These are phyloP conservation scores for Mallotus repandus DNA, from an alignment of 441 rosid genomes.

Conservation along the genomic window DNA sequence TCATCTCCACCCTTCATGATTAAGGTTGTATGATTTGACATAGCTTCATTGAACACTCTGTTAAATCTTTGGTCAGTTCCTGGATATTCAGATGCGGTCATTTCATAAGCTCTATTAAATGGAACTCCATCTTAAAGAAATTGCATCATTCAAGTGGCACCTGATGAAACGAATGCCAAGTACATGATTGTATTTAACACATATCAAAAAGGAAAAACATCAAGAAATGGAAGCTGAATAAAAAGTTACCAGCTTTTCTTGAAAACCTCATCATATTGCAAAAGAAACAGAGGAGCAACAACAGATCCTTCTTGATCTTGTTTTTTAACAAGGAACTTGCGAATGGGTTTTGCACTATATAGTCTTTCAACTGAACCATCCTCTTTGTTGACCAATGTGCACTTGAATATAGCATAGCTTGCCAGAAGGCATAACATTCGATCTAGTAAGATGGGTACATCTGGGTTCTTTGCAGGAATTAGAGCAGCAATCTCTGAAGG, in stretches of 20 bases:
- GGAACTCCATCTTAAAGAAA: constrained; percentile 72
- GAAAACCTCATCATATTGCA: constrained; percentile 59
- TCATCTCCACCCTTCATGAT: constrained; percentile 32
- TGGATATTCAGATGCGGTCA: constrained; percentile 59
- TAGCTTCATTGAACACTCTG: constrained; percentile 53
- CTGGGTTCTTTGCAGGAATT: constrained; percentile 49
- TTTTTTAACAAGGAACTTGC: constrained; percentile 49
- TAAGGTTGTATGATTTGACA: constrained; percentile 54
- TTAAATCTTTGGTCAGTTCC: constrained; percentile 65
- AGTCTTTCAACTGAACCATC: constrained; percentile 46
- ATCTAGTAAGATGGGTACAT: constrained; percentile 59
- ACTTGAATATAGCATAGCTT: constrained; percentile 46
- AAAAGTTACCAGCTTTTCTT: constrained; percentile 63
- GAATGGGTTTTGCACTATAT: constrained; percentile 47
- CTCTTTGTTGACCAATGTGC: constrained; percentile 31
- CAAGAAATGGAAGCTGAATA: background rate
- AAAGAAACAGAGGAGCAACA: constrained; percentile 40
- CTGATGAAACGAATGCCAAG: constrained; percentile 20
- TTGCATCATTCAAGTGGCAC: constrained; percentile 66
- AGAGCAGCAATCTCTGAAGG: constrained; percentile 41
- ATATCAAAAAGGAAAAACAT: background rate
- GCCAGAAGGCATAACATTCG: constrained; percentile 57
- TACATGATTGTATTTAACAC: background rate
- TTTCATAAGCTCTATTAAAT: constrained; percentile 65
- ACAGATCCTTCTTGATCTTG: constrained; percentile 54